Evolutionary conservation across 441 rosid species (phyloP), one percentile per base, ranked within the genome.

Genomic region (Populus tomentosa): DNA sequence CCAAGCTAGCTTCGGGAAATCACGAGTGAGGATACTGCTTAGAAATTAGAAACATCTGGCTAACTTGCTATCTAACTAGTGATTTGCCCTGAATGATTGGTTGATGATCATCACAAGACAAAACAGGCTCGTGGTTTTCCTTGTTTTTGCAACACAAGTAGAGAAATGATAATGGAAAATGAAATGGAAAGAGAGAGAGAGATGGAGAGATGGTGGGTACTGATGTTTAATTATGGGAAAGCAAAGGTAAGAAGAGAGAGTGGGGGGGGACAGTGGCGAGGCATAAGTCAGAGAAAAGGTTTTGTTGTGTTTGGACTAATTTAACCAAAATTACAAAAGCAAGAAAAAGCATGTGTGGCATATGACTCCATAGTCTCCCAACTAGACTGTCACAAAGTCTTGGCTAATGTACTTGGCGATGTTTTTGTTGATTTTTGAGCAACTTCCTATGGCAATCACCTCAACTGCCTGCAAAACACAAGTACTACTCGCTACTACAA

Each of bases 191-290:
- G 64, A 67, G 80, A 81, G 80, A 69, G 78, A 77, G 81, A 64
- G 78, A 69, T 65, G 69, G 76, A 69, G 77, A 78, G 84, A 78
- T 64, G 73, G 81, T 80, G 77, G 56, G 56, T 4, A 14, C 56
- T 50, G 56, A 50, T 78, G 88, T 84, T 87, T 77, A 82, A 81
- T 87, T 84, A 84, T 86, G 87, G 85, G 83, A 86, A 85, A 87
- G 90, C 87, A 79, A 84, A 85, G 81, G 87, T 66, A 75, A 85
- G 79, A 72, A 79, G 80, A 61, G 84, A 81, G 85, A 73, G 56
- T 46, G 20, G 85, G 83, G 76, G 83, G 85, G 83, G 88, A 82
- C 85, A 77, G 67, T 81, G 86, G 84, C 84, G 88, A 88, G 84
- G 84, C 84, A 81, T 79, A 81, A 77, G 86, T 82, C 84, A 78